phyloP scores from a whole-genome alignment of 208 protist species.

The Trypanosoma scelopori region DNA sequence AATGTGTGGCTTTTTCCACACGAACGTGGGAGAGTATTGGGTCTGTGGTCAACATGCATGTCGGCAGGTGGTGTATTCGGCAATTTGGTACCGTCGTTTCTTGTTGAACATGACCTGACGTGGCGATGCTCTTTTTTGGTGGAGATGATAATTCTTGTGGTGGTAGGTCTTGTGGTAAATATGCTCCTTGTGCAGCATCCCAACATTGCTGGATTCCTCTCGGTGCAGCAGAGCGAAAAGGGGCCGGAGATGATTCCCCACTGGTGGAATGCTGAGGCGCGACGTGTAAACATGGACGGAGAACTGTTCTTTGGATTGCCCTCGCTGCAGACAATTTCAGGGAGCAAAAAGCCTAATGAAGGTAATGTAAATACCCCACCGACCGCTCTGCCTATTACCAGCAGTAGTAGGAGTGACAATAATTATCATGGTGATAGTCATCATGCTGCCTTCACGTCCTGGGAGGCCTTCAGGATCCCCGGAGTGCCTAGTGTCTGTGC shows the following conservation, averaged over 20 bases:
- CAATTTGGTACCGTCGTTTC: slow-evolving; percentile 28
- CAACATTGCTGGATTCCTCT: slow-evolving; percentile 27
- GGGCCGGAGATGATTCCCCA: not conserved
- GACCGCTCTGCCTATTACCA: too few relatives aligned
- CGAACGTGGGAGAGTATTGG: slow-evolving; percentile 40
- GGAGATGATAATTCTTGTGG: slow-evolving; percentile 10
- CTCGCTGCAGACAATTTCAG: not conserved
- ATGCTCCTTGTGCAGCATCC: slow-evolving; percentile 26
- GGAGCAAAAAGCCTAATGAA: not conserved
- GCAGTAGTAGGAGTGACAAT: not conserved
- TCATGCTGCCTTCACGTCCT: not conserved
- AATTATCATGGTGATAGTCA: not conserved
- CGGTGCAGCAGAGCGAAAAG: slow-evolving; percentile 16
- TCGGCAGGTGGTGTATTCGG: slow-evolving; percentile 36
- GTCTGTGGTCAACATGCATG: slow-evolving; percentile 41
- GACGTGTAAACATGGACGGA: slow-evolving; percentile 14
- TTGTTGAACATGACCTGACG: slow-evolving; percentile 25
- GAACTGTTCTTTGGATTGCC: slow-evolving; percentile 1
- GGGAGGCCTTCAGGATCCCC: slow-evolving; percentile 20
- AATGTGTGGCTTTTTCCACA: slow-evolving; percentile 34
- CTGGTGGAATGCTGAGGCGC: not conserved
- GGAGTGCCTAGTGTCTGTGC: slow-evolving; percentile 21
- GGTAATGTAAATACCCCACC: not conserved
- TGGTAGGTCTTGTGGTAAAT: slow-evolving; percentile 4
- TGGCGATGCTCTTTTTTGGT: slow-evolving; percentile 24